Base-by-base conservation (phyloP, 345 rosid species). In the Geranium brycei region DNA sequence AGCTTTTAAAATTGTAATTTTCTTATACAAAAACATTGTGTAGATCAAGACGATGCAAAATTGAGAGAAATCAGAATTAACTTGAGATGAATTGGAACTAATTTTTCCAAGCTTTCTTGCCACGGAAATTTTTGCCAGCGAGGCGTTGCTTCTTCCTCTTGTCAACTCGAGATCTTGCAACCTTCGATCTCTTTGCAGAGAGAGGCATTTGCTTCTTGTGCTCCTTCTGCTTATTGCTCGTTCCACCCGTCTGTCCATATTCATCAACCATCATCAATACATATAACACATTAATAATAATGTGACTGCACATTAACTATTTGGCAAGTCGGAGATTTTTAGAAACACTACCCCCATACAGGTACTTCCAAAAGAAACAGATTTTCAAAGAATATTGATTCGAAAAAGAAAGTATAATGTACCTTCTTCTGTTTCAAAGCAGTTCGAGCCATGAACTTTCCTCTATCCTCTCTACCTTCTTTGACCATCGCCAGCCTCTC, bases 361-460 rank as follows among this genome's bases (percentile, higher is more conserved):
- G 3, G 41, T 35, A 35, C 41, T 35, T 23, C 28, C 28, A 23
- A 23, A 23, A 23, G 28, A 23, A 23, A 23, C 28, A 4, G 6
- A 58, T 53, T 31, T 40, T n/a, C 5, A 12, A 58, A n/a, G 19
- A 10, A 64, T 55, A 40, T 38, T 8, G 3, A 35, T 7, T 14
- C 16, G 53, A 17, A 40, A 64, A 41, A 69, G 7, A 51, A 58
- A 5, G 7, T 13, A 6, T 28, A 7, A 56, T 17, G 23, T 72
- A 89, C 96, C 96, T 88, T 93, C 40, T 93, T 90, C 79, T 90
- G 85, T 69, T 88, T 93, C 30, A 84, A 8, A 57, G 97, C 97
- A 30, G 88, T 51, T 72, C 85, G 81, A 72, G 97, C 71, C 71
- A 68, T 69, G 76, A 76, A 93, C 72, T 85, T 85, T 60, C 73